Percentiles rank a stretch among this genome's conserved stretches.
Conservation (phyloP, 2,329 filamentous ascomycete genomes). For the Colletotrichum lentis region DNA sequence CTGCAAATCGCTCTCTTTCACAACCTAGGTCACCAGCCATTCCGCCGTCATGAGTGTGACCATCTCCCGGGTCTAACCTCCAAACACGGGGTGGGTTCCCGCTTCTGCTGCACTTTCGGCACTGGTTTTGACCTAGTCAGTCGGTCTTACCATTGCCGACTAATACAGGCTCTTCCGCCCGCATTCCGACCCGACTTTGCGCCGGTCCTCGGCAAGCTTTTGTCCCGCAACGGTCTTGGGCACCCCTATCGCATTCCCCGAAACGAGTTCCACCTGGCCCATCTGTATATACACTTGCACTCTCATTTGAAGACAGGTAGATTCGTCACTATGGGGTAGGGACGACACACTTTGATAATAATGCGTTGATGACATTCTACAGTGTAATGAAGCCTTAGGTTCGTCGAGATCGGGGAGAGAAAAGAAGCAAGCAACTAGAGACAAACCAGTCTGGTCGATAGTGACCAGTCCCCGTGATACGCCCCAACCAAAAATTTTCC, state of each 20-base stretch:
- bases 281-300: background rate
- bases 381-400: background rate
- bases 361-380: background rate
- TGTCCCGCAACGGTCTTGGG: conserved; percentile 9
- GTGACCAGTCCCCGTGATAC: background rate
- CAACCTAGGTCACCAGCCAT: no score
- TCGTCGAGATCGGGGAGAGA: background rate
- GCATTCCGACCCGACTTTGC: conserved; percentile 11
- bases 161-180: background rate
- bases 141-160: background rate
- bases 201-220: conserved; percentile 1
- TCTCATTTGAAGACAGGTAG: background rate
- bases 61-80: background rate
- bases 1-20: background rate
- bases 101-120: background rate
- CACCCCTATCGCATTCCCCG: background rate
- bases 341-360: background rate
- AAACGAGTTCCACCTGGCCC: background rate
- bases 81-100: background rate
- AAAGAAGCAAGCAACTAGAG: background rate
- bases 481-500: background rate
- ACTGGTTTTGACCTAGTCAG: background rate
- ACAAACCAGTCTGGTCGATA: conserved; percentile 9
- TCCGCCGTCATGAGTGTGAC: no score
- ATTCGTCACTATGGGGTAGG: background rate